Percentiles rank a stretch among this genome's conserved stretches.
Conservation (phyloP, 2,329 filamentous ascomycete genomes). For the Aspergillus versicolor region DNA sequence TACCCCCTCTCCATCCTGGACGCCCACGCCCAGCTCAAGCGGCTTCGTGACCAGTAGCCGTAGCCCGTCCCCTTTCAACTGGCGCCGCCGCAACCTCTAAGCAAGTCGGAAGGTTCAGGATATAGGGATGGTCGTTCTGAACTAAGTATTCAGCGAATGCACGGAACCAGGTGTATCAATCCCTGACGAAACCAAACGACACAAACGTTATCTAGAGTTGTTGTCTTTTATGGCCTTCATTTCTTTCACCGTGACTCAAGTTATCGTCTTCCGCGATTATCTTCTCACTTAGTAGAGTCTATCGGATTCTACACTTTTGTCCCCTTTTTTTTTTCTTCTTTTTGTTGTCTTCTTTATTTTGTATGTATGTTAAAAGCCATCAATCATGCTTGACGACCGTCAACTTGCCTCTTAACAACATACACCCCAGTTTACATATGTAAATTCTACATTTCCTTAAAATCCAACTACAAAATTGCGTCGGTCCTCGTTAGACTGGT, state of each 20-base stretch:
- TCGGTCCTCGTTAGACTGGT: not conserved
- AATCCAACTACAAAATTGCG: not conserved
- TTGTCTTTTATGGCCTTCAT: not conserved
- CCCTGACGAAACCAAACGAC: not conserved
- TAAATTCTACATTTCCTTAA: not conserved
- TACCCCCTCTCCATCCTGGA: conserved; percentile 9
- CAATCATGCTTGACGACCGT: not conserved
- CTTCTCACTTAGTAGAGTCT: conserved; percentile 3
- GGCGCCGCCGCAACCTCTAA: conserved; percentile 25
- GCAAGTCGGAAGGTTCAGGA: conserved; percentile 6
- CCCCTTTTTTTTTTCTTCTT: not conserved
- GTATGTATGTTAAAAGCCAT: conserved; percentile 8
- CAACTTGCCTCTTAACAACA: not conserved
- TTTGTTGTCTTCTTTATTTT: conserved; percentile 13
- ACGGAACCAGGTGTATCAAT: not conserved
- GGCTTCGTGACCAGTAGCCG: conserved; percentile 35
- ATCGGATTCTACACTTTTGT: not conserved
- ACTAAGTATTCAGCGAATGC: conserved; percentile 5
- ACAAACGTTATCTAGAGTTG: not conserved
- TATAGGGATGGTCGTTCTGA: not conserved
- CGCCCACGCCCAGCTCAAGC: conserved; percentile 16
- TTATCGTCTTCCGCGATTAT: not conserved
- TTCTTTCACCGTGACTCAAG: not conserved
- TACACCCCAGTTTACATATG: not conserved
- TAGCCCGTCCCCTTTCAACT: conserved; percentile 21